phyloP scores from a whole-genome alignment of 2,329 filamentous ascomycete genomes.

The Erysiphe pulchra region DNA sequence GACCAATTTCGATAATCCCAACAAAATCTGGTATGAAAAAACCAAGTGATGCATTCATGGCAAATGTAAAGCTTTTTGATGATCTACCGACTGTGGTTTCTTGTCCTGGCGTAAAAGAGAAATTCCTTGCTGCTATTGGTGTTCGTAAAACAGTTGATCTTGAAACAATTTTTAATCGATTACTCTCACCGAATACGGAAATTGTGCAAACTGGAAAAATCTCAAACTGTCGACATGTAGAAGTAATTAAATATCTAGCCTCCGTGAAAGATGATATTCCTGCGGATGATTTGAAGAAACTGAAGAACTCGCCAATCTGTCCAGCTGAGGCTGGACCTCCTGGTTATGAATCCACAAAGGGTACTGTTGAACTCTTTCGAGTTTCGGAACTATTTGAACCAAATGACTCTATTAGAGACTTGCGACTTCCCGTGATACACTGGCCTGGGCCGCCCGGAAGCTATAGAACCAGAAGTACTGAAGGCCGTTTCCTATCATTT shows the following conservation, averaged over 20 bases:
- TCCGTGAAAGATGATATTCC: constrained; percentile 83
- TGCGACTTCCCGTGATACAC: constrained; percentile 52
- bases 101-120: constrained; percentile 66
- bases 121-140: constrained; percentile 58
- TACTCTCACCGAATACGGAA: constrained; percentile 36
- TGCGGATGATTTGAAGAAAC: constrained; percentile 47
- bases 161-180: constrained; percentile 71
- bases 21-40: constrained; percentile 77
- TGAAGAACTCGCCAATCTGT: constrained; percentile 57
- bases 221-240: constrained; percentile 63
- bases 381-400: constrained; percentile 66
- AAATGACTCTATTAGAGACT: constrained; percentile 37
- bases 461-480: constrained; percentile 36
- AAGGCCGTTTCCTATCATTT: constrained; percentile 46
- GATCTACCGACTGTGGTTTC: constrained; percentile 64
- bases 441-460: constrained; percentile 47
- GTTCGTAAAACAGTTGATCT: constrained; percentile 90
- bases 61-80: constrained; percentile 81
- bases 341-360: constrained; percentile 26
- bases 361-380: constrained; percentile 32
- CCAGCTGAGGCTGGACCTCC: constrained; percentile 41
- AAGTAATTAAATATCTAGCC: constrained; percentile 80
- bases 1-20: constrained; percentile 51
- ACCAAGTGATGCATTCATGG: constrained; percentile 72
- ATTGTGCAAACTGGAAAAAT: constrained; percentile 19